phyloP scores from a whole-genome alignment of 2,329 filamentous ascomycete species.

The Ramularia collo-cygni region DNA sequence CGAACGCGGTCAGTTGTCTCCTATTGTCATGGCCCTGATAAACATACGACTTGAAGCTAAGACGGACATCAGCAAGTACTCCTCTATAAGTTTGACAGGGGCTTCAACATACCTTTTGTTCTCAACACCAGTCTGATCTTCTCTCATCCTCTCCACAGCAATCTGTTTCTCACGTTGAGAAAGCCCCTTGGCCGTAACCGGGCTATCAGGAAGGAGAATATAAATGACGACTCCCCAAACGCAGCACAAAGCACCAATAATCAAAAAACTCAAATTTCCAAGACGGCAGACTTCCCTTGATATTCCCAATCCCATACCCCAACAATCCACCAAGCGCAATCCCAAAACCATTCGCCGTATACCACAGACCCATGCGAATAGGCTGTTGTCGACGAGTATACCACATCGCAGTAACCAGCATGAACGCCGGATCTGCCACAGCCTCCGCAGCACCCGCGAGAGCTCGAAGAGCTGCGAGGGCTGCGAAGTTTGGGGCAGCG shows the following conservation, averaged over 20 bases:
- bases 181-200: constrained; percentile 48
- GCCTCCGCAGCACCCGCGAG: constrained; percentile 53
- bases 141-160: constrained; percentile 48
- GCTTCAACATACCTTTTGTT: constrained; percentile 41
- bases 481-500: constrained; percentile 41
- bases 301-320: constrained; percentile 55
- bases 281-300: constrained; percentile 48
- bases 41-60: constrained; percentile 36
- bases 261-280: constrained; percentile 63
- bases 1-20: too few species aligned
- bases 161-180: constrained; percentile 46
- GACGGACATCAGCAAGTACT: too few species aligned
- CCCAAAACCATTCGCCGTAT: constrained; percentile 52
- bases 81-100: too few species aligned
- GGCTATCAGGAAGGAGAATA: constrained; percentile 35
- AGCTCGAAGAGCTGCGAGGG: constrained; percentile 50
- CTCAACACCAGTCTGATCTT: constrained; percentile 52
- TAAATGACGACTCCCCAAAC: constrained; percentile 53
- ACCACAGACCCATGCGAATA: constrained; percentile 54
- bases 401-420: constrained; percentile 61
- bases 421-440: constrained; percentile 53
- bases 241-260: constrained; percentile 52
- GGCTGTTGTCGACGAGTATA: constrained; percentile 58
- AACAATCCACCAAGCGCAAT: constrained; percentile 53
- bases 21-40: constrained; percentile 32